Evolutionary conservation across 2,329 filamentous ascomycete species (phyloP), one percentile per base, ranked within the genome.

Genomic region (Colletotrichum eleusines): DNA sequence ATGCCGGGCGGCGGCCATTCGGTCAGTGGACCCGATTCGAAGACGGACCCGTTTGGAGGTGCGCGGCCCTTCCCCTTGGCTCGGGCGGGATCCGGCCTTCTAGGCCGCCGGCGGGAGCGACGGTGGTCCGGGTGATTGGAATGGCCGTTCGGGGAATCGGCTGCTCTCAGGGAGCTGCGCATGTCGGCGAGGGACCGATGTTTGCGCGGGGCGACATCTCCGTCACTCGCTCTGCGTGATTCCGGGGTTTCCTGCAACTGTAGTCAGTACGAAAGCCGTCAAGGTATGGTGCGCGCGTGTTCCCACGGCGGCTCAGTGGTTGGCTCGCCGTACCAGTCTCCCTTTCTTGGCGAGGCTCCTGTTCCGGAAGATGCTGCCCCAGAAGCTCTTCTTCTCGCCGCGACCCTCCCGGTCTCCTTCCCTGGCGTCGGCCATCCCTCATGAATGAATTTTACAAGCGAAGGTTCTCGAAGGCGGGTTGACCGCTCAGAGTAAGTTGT

Each of bases 1-100:
- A 89, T 78, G 60, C 85, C 86, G 14, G 81, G 79, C 0, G 89
- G 89, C 23, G 89, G 89, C 89, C 89, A 91, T 75, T 84, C 80
- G 2, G 84, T 85, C 68, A 88, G 77, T 6, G 84, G 82, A 8
- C 73, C 74, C 63, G 72, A 9, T 28, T 81, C 80, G 72, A 76
- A 74, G 64, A 63, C 60, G 63, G 75, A 72, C 48, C 79, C 76
- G 55, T 79, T 78, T 23, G 75, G 59, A 54, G 79, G 74, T 53
- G 81, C 81, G 40, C 76, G 78, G 20, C 79, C 81, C 68, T 84
- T 83, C 26, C 82, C 81, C 73, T 83, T 84, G 69, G 69, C 75
- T 65, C 72, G 77, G 72, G 74, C 76, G 66, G 70, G 78, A 65
- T 82, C 81, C 8, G 82, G 79, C 64, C 82, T 81, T 64, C 82